Evolutionary conservation across 441 rosid genomes (phyloP).

Genomic region (Gossypium gossypioides): DNA sequence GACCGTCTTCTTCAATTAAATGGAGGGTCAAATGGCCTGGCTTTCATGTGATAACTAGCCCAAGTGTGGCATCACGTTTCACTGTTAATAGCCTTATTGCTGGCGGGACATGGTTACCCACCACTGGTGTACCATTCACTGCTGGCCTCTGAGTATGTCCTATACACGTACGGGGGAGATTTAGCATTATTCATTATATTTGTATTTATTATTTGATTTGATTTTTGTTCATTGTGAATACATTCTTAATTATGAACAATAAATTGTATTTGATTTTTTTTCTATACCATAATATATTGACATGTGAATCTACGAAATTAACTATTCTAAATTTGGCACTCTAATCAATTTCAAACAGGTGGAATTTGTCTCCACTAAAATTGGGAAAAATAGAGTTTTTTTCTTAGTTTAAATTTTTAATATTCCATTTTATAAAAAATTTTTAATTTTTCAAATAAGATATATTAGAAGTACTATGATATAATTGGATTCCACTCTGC

Average conservation of each 20-base stretch:
- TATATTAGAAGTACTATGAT: no score
- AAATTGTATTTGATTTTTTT: not conserved
- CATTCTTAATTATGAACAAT: not conserved
- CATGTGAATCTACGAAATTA: not conserved
- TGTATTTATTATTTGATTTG: not conserved
- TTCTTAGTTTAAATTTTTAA: no score
- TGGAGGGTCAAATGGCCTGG: constrained; percentile 50
- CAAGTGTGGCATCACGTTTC: constrained; percentile 31
- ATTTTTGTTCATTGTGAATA: not conserved
- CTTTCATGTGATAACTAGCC: constrained; percentile 37
- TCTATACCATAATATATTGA: not conserved
- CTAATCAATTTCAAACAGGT: not conserved
- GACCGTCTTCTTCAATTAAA: constrained; percentile 39
- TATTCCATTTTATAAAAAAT: no score
- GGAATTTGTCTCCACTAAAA: not conserved
- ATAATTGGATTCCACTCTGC: no score
- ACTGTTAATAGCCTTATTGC: constrained; percentile 34
- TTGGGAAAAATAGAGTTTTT: not conserved
- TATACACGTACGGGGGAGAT: not conserved
- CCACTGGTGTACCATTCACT: constrained; percentile 41
- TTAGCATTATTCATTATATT: not conserved
- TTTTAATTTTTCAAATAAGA: no score
- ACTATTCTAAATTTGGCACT: not conserved
- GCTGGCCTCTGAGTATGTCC: constrained; percentile 24
- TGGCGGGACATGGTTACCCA: constrained; percentile 48